Evolutionary conservation across 257 asterid genomes (phyloP).

Genomic region (Solanum rostratum): DNA sequence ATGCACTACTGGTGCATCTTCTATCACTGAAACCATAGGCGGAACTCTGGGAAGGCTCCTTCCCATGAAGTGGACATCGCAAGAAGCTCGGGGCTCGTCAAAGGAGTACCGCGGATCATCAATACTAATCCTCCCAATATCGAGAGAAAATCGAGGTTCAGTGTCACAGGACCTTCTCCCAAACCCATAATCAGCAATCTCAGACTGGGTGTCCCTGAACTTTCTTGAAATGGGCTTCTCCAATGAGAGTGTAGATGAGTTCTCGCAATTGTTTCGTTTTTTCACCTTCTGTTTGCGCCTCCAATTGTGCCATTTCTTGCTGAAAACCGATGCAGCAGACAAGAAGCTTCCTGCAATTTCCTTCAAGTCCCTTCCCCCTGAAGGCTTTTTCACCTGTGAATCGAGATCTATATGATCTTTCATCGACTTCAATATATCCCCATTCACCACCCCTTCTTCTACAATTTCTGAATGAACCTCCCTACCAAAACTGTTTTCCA

Average conservation of each 20-base stretch:
- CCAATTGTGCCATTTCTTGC: conserved; percentile 92
- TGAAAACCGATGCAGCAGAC: conserved; percentile 80
- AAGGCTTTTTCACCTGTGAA: conserved; percentile 36
- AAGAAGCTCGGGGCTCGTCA: conserved; percentile 85
- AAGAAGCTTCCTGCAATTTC: conserved; percentile 41
- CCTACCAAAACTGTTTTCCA: conserved; percentile 8
- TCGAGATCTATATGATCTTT: conserved; percentile 55
- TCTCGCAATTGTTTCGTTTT: conserved; percentile 37
- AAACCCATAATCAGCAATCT: conserved; percentile 79
- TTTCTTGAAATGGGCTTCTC: conserved; percentile 64
- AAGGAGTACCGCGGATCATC: conserved; percentile 76
- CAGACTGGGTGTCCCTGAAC: conserved; percentile 68
- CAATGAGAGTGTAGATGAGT: conserved; percentile 38
- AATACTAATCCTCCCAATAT: conserved; percentile 65
- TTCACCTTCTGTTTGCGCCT: conserved; percentile 71
- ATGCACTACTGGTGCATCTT: conserved; percentile 43
- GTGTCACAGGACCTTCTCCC: conserved; percentile 80
- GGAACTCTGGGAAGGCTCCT: conserved; percentile 56
- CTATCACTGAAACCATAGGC: conserved; percentile 65
- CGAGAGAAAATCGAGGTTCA: conserved; percentile 81
- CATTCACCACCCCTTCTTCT: conserved; percentile 21
- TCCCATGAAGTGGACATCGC: conserved; percentile 71
- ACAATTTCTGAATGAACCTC: conserved; percentile 29
- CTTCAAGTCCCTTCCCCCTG: conserved; percentile 33
- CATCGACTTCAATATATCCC: conserved; percentile 30